Evolutionary conservation across 345 rosid genomes (phyloP).

Genomic region (Melaleuca quinquenervia): DNA sequence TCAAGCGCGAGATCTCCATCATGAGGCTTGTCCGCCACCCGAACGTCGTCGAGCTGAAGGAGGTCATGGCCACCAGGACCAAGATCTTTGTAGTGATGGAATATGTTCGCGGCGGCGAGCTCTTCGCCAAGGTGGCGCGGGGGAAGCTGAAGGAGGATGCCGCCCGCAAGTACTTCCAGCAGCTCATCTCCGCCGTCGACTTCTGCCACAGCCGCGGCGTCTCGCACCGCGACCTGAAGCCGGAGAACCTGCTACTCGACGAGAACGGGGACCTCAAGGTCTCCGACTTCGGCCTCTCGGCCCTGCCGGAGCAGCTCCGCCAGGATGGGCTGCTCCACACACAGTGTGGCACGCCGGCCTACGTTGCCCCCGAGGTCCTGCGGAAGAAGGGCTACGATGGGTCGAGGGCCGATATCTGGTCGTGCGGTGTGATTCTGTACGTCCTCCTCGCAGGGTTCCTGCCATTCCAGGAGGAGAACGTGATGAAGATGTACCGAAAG

Average conservation of each 20-base stretch:
- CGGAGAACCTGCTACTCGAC: slow-evolving; percentile 70
- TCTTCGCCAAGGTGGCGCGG: slow-evolving; percentile 44
- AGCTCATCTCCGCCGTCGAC: slow-evolving; percentile 58
- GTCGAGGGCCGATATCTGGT: slow-evolving; percentile 74
- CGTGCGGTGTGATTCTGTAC: slow-evolving; percentile 79
- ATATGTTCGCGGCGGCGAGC: slow-evolving; percentile 67
- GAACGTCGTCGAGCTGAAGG: slow-evolving; percentile 55
- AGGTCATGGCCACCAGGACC: slow-evolving; percentile 63
- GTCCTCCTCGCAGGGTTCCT: slow-evolving; percentile 59
- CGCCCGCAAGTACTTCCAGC: slow-evolving; percentile 62
- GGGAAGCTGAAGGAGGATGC: slow-evolving; percentile 60
- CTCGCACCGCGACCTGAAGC: slow-evolving; percentile 78
- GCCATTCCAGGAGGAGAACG: slow-evolving; percentile 66
- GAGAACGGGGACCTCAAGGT: slow-evolving; percentile 57
- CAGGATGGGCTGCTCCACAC: slow-evolving; percentile 78
- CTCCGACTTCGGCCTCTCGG: slow-evolving; percentile 75
- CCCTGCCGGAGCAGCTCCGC: slow-evolving; percentile 53
- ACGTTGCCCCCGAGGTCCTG: slow-evolving; percentile 86
- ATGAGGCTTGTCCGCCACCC: slow-evolving; percentile 78
- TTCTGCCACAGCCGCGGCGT: slow-evolving; percentile 85
- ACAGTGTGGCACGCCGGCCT: slow-evolving; percentile 78
- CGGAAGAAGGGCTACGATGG: slow-evolving; percentile 87
- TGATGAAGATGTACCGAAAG: slow-evolving; percentile 53
- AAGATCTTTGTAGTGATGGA: slow-evolving; percentile 76
- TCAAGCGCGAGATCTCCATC: slow-evolving; percentile 65